phyloP scores from a whole-genome alignment of 768 basidiomycete genomes.

The Panus rudis region DNA sequence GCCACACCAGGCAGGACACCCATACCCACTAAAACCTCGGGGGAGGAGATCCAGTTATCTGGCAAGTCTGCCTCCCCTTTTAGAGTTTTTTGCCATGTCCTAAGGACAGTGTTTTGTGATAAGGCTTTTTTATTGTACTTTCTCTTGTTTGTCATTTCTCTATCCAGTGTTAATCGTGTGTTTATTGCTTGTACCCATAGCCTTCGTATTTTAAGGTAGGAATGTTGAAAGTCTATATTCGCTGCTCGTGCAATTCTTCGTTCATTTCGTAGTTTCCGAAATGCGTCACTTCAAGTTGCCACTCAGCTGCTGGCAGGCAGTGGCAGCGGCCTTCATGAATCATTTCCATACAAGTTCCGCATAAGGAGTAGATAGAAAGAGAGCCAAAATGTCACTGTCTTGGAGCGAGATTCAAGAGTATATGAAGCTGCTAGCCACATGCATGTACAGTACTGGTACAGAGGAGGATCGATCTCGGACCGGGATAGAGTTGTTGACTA shows the following conservation, averaged over 20 bases:
- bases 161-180: background rate
- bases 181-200: conserved; percentile 1
- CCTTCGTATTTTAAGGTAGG: background rate
- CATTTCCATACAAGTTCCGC: too few species aligned
- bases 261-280: conserved; percentile 12
- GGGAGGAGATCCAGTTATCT: background rate
- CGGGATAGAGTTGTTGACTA: too few species aligned
- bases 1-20: too few species aligned
- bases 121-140: background rate
- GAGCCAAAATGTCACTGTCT: too few species aligned
- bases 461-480: too few species aligned
- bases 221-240: background rate
- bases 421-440: too few species aligned
- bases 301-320: too few species aligned
- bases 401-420: too few species aligned
- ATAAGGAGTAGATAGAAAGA: too few species aligned
- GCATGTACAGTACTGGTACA: too few species aligned
- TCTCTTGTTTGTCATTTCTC: background rate
- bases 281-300: too few species aligned
- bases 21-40: conserved; percentile 7
- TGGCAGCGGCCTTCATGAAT: too few species aligned
- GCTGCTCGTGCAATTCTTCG: background rate
- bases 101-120: background rate
- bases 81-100: background rate
- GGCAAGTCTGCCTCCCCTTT: background rate